Evolutionary conservation across 768 basidiomycete species (phyloP), one percentile per base, ranked within the genome.

Genomic region (Boletus pseudopeckii): DNA sequence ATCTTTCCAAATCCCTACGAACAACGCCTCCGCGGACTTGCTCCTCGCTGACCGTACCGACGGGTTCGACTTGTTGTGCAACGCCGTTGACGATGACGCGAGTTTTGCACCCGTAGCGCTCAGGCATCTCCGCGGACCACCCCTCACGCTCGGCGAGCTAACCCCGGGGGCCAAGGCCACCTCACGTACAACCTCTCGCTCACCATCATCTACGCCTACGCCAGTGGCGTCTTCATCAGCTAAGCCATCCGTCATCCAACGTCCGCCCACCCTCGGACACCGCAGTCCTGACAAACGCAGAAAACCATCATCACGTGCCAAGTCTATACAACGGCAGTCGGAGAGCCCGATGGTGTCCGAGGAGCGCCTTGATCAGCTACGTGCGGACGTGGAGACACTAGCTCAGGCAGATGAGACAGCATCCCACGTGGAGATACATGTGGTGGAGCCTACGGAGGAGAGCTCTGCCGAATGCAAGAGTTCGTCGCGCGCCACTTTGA

Each of bases 1-100:
- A 7, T 77, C 75, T 15, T 80, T 82, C 58, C 75, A 83, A 58
- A 76, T 85, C 26, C 76, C 86, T 4, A 67, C 68, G 8, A 72
- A 75, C 42, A 58, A 54, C 9, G 24, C 59, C 20, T 48, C 66
- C 39, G 65, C 68, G 44, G 71, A 73, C 26, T 53, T 72, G 14
- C 66, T 77, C 13, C 64, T 76, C 17, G 73, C 61, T 20, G 78
- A 84, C 52, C 73, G 75, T 54, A 71, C 57, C 74, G 77, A 43
- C 24, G 62, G 57, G 3, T 63, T 72, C 37, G 52, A 71, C 78
- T 80, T 62, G 64, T 73, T 86, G 48, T 54, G 58, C 32, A 30
- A 53, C 33, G 58, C 46, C 53, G 40, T 44, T 38, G 62, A 57
- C 53, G 72, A 63, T 17, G 72, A 71, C 46, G 71, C 76, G 54